Percentiles rank a stretch among this genome's conserved stretches.
phyloP scores from a whole-genome alignment of 495 filamentous ascomycete species.

The Pyrenula massariospora region DNA sequence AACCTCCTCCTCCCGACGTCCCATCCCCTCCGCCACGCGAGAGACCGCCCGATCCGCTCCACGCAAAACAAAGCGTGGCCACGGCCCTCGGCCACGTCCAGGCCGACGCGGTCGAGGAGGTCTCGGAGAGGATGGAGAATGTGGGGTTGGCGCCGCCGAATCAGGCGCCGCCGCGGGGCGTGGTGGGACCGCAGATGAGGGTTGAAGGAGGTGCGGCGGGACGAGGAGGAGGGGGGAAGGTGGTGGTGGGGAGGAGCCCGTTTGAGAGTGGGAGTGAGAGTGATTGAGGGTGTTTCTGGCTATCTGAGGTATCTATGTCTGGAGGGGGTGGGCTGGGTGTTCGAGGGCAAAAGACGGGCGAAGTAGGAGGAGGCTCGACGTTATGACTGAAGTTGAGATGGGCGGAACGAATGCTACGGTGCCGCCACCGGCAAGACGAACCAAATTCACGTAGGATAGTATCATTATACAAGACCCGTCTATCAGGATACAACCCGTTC shows the following conservation, averaged over 20 bases:
- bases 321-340: too few relatives aligned
- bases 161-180: not conserved
- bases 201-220: not conserved
- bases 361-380: too few relatives aligned
- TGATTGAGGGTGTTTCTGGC: not conserved
- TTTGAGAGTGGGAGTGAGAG: slow-evolving; percentile 1
- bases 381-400: too few relatives aligned
- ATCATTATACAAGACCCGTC: too few relatives aligned
- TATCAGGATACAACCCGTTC: too few relatives aligned
- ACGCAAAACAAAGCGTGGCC: not conserved
- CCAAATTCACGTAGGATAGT: too few relatives aligned
- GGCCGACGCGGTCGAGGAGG: not conserved
- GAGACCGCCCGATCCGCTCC: slow-evolving; percentile 1
- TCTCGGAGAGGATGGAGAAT: not conserved
- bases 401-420: too few relatives aligned
- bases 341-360: too few relatives aligned
- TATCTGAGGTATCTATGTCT: not conserved
- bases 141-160: not conserved
- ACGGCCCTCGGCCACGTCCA: slow-evolving; percentile 1
- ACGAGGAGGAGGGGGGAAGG: not conserved
- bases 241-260: not conserved
- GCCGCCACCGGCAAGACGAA: too few relatives aligned
- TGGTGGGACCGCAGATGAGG: not conserved
- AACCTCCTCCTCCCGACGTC: slow-evolving; percentile 9
- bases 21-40: slow-evolving; percentile 6